These are phyloP conservation scores for Rosa persica DNA, from an alignment of 306 rosid genomes.

Conservation along the genomic window DNA sequence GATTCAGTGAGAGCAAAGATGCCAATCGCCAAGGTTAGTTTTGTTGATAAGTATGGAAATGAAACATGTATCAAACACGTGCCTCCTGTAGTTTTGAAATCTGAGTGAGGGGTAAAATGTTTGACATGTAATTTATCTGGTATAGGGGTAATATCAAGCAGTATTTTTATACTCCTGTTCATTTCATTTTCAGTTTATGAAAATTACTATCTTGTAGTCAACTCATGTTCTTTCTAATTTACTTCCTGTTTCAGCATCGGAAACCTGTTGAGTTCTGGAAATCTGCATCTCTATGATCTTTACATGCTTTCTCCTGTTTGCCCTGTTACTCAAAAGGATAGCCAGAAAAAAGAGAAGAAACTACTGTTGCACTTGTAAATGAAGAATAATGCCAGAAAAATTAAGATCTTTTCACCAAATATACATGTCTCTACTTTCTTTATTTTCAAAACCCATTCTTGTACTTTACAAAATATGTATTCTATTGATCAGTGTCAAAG, in stretches of 20 bases:
- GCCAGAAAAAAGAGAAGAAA: background rate
- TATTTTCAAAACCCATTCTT: background rate
- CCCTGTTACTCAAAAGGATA: background rate
- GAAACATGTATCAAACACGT: background rate
- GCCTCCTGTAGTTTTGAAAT: background rate
- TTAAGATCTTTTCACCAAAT: background rate
- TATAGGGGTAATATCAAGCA: background rate
- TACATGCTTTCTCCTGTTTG: slow-evolving; percentile 1
- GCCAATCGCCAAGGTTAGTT: slow-evolving; percentile 77
- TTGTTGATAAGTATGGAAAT: background rate
- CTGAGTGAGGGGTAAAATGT: background rate
- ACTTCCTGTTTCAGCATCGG: slow-evolving; percentile 65
- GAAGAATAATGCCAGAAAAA: background rate
- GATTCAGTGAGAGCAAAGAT: slow-evolving; percentile 78
- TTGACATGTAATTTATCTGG: background rate
- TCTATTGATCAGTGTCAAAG: background rate
- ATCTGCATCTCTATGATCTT: slow-evolving; percentile 53
- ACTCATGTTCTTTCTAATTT: slow-evolving; percentile 10
- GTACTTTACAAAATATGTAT: background rate
- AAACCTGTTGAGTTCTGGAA: slow-evolving; percentile 79
- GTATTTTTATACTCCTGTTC: background rate
- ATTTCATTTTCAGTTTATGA: background rate
- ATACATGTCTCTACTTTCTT: background rate
- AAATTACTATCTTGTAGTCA: background rate
- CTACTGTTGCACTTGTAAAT: background rate